Evolutionary conservation across 108 stramenopile species (phyloP).

Genomic region (Skeletonema menzelii): DNA sequence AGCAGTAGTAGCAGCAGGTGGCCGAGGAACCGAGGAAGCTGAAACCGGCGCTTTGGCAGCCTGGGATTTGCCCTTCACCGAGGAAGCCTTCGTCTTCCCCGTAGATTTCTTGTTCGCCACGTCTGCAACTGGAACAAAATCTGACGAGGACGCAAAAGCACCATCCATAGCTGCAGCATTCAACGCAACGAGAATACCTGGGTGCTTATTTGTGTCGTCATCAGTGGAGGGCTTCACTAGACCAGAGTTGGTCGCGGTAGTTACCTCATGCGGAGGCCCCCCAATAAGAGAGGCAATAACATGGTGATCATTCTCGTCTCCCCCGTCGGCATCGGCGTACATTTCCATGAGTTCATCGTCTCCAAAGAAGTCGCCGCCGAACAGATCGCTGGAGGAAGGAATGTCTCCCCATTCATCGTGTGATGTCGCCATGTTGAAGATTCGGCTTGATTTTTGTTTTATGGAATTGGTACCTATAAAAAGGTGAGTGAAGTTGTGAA

Average conservation of each 20-base stretch:
- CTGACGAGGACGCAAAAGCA: conserved; percentile 15
- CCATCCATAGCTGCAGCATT: conserved; percentile 47
- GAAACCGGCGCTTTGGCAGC: conserved; percentile 21
- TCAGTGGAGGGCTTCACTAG: background rate
- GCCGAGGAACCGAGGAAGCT: background rate
- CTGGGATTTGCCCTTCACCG: background rate
- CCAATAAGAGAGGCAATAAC: conserved; percentile 28
- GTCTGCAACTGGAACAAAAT: conserved; percentile 19
- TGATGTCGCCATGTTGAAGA: background rate
- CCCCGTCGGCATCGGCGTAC: conserved; percentile 66
- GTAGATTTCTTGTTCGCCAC: background rate
- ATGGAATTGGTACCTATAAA: conserved; percentile 21
- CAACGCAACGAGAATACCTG: conserved; percentile 40
- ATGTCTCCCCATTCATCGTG: conserved; percentile 36
- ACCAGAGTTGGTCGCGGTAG: conserved; percentile 6
- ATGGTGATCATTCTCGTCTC: conserved; percentile 37
- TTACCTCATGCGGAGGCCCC: conserved; percentile 11
- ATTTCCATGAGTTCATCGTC: conserved; percentile 83
- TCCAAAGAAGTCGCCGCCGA: conserved; percentile 76
- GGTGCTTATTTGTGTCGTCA: conserved; percentile 24
- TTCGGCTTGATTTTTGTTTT: background rate
- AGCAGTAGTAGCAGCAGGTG: conserved; percentile 1
- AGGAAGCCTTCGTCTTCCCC: background rate
- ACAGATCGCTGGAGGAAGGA: conserved; percentile 65
- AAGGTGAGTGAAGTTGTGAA: conserved; percentile 7